These are phyloP conservation scores for Irpex sp. DNA, from an alignment of 1,284 basidiomycete species.

Conservation along the genomic window DNA sequence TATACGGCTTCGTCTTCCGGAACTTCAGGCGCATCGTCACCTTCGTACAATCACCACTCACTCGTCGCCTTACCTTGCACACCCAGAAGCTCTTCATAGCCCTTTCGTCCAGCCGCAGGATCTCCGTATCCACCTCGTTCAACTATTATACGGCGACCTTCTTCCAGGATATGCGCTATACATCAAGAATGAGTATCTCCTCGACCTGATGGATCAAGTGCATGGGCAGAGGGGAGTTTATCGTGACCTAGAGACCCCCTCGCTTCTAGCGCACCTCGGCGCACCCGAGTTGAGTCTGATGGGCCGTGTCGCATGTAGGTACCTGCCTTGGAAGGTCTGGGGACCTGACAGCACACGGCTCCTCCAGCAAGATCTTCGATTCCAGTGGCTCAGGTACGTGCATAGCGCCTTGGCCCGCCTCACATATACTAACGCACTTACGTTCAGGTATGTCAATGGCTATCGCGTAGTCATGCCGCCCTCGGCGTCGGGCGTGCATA, in stretches of 20 bases:
- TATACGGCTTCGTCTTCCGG: slow-evolving; percentile 10
- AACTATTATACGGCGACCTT: slow-evolving; percentile 28
- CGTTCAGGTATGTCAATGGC: slow-evolving; percentile 41
- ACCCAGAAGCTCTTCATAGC: slow-evolving; percentile 15
- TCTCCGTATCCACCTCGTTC: slow-evolving; percentile 40
- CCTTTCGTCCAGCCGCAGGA: slow-evolving; percentile 34
- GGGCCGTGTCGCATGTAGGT: not conserved
- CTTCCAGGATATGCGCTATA: slow-evolving; percentile 26
- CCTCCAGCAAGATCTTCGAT: slow-evolving; percentile 22
- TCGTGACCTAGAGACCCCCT: not conserved
- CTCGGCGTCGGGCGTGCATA: slow-evolving; percentile 2
- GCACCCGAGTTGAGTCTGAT: slow-evolving; percentile 11
- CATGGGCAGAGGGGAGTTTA: not conserved
- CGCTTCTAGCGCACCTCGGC: not conserved
- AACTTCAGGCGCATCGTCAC: slow-evolving; percentile 3
- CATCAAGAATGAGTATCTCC: slow-evolving; percentile 31
- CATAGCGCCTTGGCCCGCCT: slow-evolving; percentile 4
- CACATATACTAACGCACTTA: not conserved
- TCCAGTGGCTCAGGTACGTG: slow-evolving; percentile 16
- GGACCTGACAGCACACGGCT: slow-evolving; percentile 37
- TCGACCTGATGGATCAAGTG: slow-evolving; percentile 22
- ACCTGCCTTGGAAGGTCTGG: slow-evolving; percentile 40
- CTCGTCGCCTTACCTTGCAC: slow-evolving; percentile 32
- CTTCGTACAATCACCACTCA: slow-evolving; percentile 21
- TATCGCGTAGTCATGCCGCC: slow-evolving; percentile 32